These are phyloP conservation scores for Diaporthe sp. DNA, from an alignment of 2,329 filamentous ascomycete species.

Conservation along the genomic window DNA sequence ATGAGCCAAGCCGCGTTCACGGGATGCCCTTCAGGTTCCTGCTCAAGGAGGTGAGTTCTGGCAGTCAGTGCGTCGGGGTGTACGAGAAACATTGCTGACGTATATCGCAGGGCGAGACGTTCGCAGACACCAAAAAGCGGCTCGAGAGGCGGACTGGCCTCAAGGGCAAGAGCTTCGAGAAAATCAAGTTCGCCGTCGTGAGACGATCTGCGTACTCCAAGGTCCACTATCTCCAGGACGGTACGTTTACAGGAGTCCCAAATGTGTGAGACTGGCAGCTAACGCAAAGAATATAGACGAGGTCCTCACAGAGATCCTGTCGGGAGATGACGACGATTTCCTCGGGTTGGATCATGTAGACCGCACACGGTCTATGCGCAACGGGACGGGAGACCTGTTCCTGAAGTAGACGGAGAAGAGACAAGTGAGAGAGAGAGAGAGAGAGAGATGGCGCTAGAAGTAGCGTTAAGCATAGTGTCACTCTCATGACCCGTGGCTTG, in stretches of 20 bases:
- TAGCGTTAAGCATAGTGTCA: constrained; percentile 37
- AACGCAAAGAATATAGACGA: constrained; percentile 62
- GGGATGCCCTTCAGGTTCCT: constrained; percentile 94
- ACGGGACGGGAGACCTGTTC: constrained; percentile 75
- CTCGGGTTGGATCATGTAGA: constrained; percentile 78
- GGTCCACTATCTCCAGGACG: constrained; percentile 87
- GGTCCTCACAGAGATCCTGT: constrained; percentile 67
- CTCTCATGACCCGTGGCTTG: not conserved
- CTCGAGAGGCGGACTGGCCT: constrained; percentile 92
- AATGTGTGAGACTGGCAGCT: constrained; percentile 44
- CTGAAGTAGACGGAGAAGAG: constrained; percentile 53
- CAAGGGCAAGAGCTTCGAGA: constrained; percentile 98
- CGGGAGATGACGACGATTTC: constrained; percentile 68
- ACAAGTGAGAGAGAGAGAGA: not conserved
- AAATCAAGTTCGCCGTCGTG: constrained; percentile 95
- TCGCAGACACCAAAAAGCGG: constrained; percentile 94
- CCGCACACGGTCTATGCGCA: constrained; percentile 69
- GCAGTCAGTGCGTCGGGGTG: not conserved
- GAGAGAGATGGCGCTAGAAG: not conserved
- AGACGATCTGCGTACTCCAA: constrained; percentile 80
- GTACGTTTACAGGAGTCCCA: constrained; percentile 66
- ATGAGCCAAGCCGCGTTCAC: constrained; percentile 86
- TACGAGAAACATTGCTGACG: constrained; percentile 5
- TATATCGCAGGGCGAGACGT: constrained; percentile 77
- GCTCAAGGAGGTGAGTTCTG: constrained; percentile 77